Percentiles rank a stretch among this genome's conserved stretches.
These are phyloP conservation scores for Petunia secreta DNA, from an alignment of 257 asterid species.

Conservation along the genomic window DNA sequence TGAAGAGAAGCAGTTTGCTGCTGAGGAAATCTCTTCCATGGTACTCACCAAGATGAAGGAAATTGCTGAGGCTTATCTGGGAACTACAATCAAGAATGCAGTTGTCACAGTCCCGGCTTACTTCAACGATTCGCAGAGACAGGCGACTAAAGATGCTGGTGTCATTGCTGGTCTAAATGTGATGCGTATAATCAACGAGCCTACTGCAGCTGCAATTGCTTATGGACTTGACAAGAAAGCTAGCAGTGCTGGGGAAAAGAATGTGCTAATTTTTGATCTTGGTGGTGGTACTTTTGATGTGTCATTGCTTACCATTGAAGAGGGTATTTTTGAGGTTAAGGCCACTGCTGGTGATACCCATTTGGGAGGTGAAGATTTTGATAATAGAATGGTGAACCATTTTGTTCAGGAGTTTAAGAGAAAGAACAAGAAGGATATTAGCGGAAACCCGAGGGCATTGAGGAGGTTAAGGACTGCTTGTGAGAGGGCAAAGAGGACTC, in stretches of 20 bases:
- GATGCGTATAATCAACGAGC: slow-evolving; percentile 35
- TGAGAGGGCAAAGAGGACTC: slow-evolving; percentile 36
- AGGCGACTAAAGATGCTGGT: slow-evolving; percentile 39
- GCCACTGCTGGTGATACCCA: slow-evolving; percentile 42
- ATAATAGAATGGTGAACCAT: slow-evolving; percentile 39
- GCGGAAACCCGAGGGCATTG: slow-evolving; percentile 30
- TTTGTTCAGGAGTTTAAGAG: slow-evolving; percentile 31
- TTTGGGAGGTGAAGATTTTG: slow-evolving; percentile 46
- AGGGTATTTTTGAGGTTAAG: slow-evolving; percentile 40
- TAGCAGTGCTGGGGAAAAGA: slow-evolving; percentile 24
- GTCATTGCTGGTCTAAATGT: slow-evolving; percentile 39
- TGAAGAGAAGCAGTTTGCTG: slow-evolving; percentile 38
- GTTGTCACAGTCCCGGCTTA: slow-evolving; percentile 42
- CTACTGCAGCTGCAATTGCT: slow-evolving; percentile 34
- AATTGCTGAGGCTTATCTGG: slow-evolving; percentile 38
- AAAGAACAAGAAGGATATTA: slow-evolving; percentile 26
- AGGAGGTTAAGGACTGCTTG: slow-evolving; percentile 40
- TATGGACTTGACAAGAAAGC: slow-evolving; percentile 36
- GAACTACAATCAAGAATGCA: slow-evolving; percentile 34
- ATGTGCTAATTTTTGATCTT: slow-evolving; percentile 35
- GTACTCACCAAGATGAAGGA: slow-evolving; percentile 39
- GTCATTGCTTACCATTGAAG: slow-evolving; percentile 35
- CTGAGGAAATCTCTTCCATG: slow-evolving; percentile 42
- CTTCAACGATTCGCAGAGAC: slow-evolving; percentile 37
- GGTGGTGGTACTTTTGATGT: slow-evolving; percentile 43